phyloP scores from a whole-genome alignment of 2,329 filamentous ascomycete genomes.

The Juglanconis oblonga region DNA sequence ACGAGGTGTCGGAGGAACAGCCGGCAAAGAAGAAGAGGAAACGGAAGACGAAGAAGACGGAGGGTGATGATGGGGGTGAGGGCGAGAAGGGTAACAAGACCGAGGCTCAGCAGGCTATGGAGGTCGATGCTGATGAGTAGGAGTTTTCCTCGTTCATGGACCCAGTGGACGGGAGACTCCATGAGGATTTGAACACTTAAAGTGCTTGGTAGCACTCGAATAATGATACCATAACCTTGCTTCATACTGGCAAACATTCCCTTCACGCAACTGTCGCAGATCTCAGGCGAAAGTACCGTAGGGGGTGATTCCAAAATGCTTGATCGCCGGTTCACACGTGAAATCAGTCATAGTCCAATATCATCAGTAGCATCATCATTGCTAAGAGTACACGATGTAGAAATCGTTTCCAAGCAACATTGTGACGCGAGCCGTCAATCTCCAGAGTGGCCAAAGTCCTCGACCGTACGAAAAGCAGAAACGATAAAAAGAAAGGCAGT shows the following conservation, averaged over 20 bases:
- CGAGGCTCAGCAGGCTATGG: slow-evolving; percentile 13
- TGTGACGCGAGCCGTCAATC: too few species aligned
- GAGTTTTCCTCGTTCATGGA: background rate
- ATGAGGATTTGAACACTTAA: background rate
- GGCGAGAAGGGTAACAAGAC: slow-evolving; percentile 25
- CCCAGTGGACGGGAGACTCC: background rate
- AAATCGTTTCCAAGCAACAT: too few species aligned
- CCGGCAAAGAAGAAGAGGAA: slow-evolving; percentile 35
- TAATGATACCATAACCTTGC: slow-evolving; percentile 2
- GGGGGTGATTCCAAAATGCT: too few species aligned
- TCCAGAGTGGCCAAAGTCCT: too few species aligned
- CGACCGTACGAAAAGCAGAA: background rate
- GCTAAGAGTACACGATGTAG: too few species aligned
- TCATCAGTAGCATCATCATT: too few species aligned
- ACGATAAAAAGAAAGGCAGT: background rate
- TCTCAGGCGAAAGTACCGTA: too few species aligned
- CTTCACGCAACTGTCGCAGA: too few species aligned
- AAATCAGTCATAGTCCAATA: too few species aligned
- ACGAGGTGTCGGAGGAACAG: slow-evolving; percentile 22
- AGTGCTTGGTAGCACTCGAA: background rate
- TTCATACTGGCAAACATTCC: background rate
- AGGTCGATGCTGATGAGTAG: slow-evolving; percentile 4
- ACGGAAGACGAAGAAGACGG: slow-evolving; percentile 30
- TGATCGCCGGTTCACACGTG: too few species aligned
- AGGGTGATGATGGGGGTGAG: slow-evolving; percentile 1